These are phyloP conservation scores for Carallia brachiata DNA, from an alignment of 345 rosid genomes.

Conservation along the genomic window DNA sequence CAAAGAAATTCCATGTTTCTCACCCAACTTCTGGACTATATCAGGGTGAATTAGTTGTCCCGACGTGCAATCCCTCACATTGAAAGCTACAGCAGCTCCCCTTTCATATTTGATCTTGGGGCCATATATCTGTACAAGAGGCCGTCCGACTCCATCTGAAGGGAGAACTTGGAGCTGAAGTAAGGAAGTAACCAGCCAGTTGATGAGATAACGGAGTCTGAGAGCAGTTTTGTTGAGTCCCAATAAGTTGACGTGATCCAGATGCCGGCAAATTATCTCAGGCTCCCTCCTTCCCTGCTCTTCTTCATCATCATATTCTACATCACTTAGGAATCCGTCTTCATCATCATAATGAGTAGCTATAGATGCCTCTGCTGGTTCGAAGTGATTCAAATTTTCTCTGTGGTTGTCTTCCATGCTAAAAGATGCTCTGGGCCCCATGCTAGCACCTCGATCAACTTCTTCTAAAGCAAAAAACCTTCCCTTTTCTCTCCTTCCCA, in stretches of 20 bases:
- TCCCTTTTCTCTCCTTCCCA: constrained; percentile 57
- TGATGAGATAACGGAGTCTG: constrained; percentile 66
- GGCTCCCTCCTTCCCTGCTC: constrained; percentile 78
- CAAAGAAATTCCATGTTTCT: constrained; percentile 54
- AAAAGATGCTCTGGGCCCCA: constrained; percentile 44
- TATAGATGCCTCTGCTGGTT: constrained; percentile 59
- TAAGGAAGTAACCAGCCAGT: constrained; percentile 85
- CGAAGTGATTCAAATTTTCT: constrained; percentile 39
- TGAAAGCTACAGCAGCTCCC: constrained; percentile 66
- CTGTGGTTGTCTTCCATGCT: constrained; percentile 39
- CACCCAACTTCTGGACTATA: constrained; percentile 59
- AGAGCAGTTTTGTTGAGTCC: constrained; percentile 80
- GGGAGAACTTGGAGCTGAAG: constrained; percentile 63
- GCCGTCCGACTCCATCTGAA: constrained; percentile 39
- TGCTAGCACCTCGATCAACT: constrained; percentile 42
- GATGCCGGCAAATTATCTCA: constrained; percentile 67
- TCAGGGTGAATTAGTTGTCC: constrained; percentile 51
- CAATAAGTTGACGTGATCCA: constrained; percentile 69
- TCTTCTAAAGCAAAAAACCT: constrained; percentile 50
- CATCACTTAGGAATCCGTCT: constrained; percentile 37
- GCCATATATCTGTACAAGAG: constrained; percentile 65
- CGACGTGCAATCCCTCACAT: constrained; percentile 37
- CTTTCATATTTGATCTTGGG: constrained; percentile 74
- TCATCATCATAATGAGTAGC: constrained; percentile 48
- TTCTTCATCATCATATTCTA: constrained; percentile 51